A percentile compares a stretch with the other conserved stretches of the same genome.
Evolutionary conservation across 2,329 filamentous ascomycete genomes (phyloP).

Genomic region (Xylaria sp.): DNA sequence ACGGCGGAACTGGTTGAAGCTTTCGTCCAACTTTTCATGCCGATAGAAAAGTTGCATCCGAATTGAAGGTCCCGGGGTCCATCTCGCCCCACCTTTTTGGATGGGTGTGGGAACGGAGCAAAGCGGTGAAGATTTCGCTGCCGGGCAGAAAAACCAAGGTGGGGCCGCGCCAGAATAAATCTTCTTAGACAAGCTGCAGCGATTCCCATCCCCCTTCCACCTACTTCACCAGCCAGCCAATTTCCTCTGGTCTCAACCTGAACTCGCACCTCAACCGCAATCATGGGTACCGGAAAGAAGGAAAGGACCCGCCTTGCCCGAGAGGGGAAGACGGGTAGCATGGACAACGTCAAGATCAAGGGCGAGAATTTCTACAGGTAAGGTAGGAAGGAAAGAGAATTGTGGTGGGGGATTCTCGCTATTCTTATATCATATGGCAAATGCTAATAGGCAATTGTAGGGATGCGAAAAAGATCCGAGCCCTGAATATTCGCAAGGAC

Average conservation of each 20-base stretch:
- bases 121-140: conserved; percentile 33
- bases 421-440: background rate
- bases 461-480: conserved; percentile 85
- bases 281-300: conserved; percentile 92
- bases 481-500: conserved; percentile 89
- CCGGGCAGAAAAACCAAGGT: conserved; percentile 34
- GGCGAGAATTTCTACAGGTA: conserved; percentile 92
- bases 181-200: conserved; percentile 25
- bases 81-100: conserved; percentile 11
- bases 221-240: conserved; percentile 29
- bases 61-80: conserved; percentile 29
- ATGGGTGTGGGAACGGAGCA: background rate
- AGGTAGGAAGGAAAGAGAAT: conserved; percentile 20
- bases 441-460: conserved; percentile 12
- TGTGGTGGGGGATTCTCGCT: conserved; percentile 6
- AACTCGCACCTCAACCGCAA: conserved; percentile 34
- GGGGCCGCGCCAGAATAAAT: conserved; percentile 30
- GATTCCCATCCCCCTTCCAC: conserved; percentile 9
- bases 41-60: conserved; percentile 25
- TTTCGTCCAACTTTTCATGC: conserved; percentile 14
- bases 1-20: conserved; percentile 1
- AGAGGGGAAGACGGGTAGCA: conserved; percentile 84
- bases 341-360: conserved; percentile 91
- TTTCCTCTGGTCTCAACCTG: conserved; percentile 37
- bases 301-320: conserved; percentile 83